Percentiles rank a stretch among this genome's conserved stretches.
Conservation (phyloP, 805 yeast genomes). For the Deakozyma indianensis region DNA sequence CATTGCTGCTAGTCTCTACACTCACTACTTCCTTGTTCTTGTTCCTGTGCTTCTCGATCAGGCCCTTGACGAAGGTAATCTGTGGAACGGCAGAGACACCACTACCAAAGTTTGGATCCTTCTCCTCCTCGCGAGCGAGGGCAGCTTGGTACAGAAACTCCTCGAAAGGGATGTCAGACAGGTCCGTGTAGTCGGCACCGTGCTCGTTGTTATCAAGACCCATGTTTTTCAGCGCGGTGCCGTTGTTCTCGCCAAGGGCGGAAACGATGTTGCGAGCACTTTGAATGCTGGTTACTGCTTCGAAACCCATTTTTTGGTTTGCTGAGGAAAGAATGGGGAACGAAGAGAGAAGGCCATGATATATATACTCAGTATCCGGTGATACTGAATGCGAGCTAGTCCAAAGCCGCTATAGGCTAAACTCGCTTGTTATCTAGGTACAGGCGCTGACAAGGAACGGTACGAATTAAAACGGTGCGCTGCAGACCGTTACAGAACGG, state of each 20-base stretch:
- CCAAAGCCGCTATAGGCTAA: too few species aligned
- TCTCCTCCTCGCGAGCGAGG: not conserved
- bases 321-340: too few species aligned
- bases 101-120: not conserved
- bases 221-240: constrained; percentile 10
- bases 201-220: constrained; percentile 10
- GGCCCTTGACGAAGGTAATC: not conserved
- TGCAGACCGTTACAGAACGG: too few species aligned
- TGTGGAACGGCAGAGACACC: not conserved
- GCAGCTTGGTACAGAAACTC: not conserved
- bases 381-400: too few species aligned
- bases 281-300: too few species aligned
- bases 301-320: too few species aligned
- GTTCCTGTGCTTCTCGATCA: not conserved
- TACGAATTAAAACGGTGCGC: too few species aligned
- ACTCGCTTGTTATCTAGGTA: too few species aligned
- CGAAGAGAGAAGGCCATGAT: too few species aligned
- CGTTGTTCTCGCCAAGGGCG: constrained; percentile 8
- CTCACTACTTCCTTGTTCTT: not conserved
- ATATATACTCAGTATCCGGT: too few species aligned
- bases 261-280: too few species aligned
- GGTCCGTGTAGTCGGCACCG: constrained; percentile 1
- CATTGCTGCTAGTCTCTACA: constrained; percentile 1
- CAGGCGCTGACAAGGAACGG: too few species aligned
- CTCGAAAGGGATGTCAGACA: not conserved